Conservation (phyloP, 164 flowering plant species). For the Magnolia officinalis region DNA sequence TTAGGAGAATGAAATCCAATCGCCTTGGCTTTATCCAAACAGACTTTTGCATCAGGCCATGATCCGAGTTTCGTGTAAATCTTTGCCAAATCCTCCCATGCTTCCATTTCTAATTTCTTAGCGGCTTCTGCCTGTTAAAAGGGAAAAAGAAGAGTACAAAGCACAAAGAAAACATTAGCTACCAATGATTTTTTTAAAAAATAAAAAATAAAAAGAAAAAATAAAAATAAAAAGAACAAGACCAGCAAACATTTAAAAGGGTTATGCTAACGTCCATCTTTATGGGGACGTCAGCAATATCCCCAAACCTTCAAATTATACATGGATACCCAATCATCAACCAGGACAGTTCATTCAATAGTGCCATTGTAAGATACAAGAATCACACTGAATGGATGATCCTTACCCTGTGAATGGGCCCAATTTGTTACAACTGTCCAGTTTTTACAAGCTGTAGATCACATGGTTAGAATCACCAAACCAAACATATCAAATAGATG, state of each 20-base stretch:
- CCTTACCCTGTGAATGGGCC: no score
- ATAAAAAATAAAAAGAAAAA: neutral
- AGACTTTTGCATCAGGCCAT: conserved; percentile 64
- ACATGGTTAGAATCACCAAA: no score
- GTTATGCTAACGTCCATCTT: neutral
- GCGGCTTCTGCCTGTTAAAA: conserved; percentile 35
- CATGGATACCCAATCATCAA: neutral
- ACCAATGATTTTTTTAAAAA: neutral
- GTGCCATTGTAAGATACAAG: no score
- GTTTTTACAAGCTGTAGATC: no score
- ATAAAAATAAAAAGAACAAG: neutral
- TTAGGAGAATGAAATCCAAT: conserved; percentile 48
- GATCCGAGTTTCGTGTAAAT: conserved; percentile 57
- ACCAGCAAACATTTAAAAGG: neutral
- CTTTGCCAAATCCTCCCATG: conserved; percentile 81
- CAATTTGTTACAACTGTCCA: no score
- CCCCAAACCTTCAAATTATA: neutral
- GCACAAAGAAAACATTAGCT: neutral
- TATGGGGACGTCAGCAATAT: neutral
- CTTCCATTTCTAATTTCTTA: conserved; percentile 54
- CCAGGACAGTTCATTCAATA: no score
- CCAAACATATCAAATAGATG: no score
- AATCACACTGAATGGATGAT: no score
- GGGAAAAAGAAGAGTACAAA: neutral
- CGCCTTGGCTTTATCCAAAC: conserved; percentile 66